Evolutionary conservation across 768 basidiomycete genomes (phyloP), one percentile per base, ranked within the genome.

Genomic region (Pholiota conissans): DNA sequence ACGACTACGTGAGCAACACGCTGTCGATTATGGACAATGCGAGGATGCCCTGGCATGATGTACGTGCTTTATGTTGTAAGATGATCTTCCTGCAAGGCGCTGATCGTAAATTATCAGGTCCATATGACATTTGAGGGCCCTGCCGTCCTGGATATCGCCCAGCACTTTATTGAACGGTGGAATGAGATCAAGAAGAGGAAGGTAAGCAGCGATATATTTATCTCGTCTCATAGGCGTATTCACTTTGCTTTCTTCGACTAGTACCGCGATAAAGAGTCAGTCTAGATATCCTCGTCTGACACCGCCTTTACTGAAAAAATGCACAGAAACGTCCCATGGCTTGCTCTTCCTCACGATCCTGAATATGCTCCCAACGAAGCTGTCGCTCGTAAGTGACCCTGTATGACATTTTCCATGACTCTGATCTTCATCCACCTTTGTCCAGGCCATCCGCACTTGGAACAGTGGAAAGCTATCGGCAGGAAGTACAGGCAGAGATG

Each of bases 41-140:
- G 1, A 77, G 91, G 60, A 93, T 95, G 93, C 93, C 95, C 0
- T 98, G 95, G 95, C 95, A 98, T 67, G 95, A 98, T 74, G 93
- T 92, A 55, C 57, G 89, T 73, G 9, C 10, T 26, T 46, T 30
- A 24, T 24, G 1, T 11, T 14, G 18, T 32, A 14, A 40, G 27
- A n/a, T n/a, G 13, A 18, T 7, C 3, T 32, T 22, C 13, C 14
- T 47, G 20, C 22, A 3, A 8, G 26, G 22, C 18, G 9, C 51
- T 39, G 24, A 18, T 14, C 60, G 20, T 20, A 46, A 11, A 51
- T 24, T 32, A 13, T 5, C 68, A 90, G 87, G 82, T 89, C 11
- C 94, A 95, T 69, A 90, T 92, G 87, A 93, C 91, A 3, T 73
- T 95, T 22, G 75, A 79, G 13, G 97, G 89, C 6, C 83, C 91